Evolutionary conservation across 805 yeast genomes (phyloP).

Genomic region (Candida pini): DNA sequence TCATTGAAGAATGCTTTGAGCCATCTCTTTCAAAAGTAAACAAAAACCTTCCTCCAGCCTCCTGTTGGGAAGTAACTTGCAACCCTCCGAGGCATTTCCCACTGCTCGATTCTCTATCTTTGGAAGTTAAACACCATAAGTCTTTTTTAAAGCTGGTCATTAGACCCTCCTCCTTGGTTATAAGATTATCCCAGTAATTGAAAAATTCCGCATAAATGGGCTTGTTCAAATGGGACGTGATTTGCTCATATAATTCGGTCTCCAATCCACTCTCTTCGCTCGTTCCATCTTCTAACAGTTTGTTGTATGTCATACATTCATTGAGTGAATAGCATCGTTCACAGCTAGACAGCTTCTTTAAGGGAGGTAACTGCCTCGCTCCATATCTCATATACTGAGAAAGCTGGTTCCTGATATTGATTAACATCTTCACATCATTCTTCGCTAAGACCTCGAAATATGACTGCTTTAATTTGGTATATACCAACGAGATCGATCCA

Average conservation of each 20-base stretch:
- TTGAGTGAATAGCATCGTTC: conserved; percentile 52
- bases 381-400: conserved; percentile 54
- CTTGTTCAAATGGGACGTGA: conserved; percentile 45
- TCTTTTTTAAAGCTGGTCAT: conserved; percentile 48
- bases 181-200: conserved; percentile 64
- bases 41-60: conserved; percentile 24
- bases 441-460: conserved; percentile 36
- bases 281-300: conserved; percentile 53
- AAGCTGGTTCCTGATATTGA: conserved; percentile 67
- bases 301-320: conserved; percentile 62
- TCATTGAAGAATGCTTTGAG: conserved; percentile 15
- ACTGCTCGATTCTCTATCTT: conserved; percentile 51
- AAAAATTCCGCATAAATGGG: conserved; percentile 48
- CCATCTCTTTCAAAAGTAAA: conserved; percentile 45
- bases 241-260: conserved; percentile 37
- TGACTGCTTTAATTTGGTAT: conserved; percentile 55
- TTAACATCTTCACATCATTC: conserved; percentile 58
- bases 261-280: conserved; percentile 49
- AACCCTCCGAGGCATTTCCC: conserved; percentile 58
- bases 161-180: conserved; percentile 70
- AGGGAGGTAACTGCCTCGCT: conserved; percentile 45
- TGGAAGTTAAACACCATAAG: conserved; percentile 59
- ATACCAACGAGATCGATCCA: conserved; percentile 61
- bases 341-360: conserved; percentile 48
- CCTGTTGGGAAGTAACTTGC: conserved; percentile 30